Evolutionary conservation across 1,139 yeast species (phyloP), one percentile per base, ranked within the genome.

Genomic region (Pichia sp.): DNA sequence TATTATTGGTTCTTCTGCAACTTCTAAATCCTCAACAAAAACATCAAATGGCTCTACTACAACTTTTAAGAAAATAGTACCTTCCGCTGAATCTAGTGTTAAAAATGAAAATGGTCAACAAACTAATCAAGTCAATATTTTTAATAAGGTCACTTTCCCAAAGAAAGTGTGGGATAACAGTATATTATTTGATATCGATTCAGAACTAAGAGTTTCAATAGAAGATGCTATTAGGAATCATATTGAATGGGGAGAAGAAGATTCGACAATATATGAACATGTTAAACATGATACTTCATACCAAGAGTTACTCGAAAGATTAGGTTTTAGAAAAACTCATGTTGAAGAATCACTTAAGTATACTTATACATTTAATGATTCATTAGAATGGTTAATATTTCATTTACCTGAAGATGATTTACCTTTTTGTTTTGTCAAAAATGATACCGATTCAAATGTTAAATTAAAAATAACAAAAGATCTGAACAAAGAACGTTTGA

Each of bases 351-450:
- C 96, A 0, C 64, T 85, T 41, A 63, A 68, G 28, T 83, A 83
- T 53, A 74, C 87, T 3, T 51, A 61, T 2, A 56, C 71, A 0
- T 79, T 80, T 32, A 63, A 65, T 0, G 76, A 72, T 41, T 74
- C 84, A 2, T 63, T 86, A 28, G 93, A 91, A 40, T 91, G 95
- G 86, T 70, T 89, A 19, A 63, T 89, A 13, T 80, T 89, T 52
- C 93, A 89, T 55, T 73, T 89, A 3, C 97, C 97, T 0, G 96
- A 89, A 54, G 97, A 88, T 56, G 98, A 91, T 56, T 64, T 91
- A 33, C 98, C 98, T 0, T 55, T 61, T 16, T 59, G 72, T 38
- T 73, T 73, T 57, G 58, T 71, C 25, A 70, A 73, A 49, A 48
- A 56, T 14, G 70, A 69, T 23, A 62, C 68, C 31, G 76, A 73